Percentiles rank a stretch among this genome's conserved stretches.
These are phyloP conservation scores for Tricholoma matsutake DNA, from an alignment of 768 basidiomycete genomes.

Conservation along the genomic window DNA sequence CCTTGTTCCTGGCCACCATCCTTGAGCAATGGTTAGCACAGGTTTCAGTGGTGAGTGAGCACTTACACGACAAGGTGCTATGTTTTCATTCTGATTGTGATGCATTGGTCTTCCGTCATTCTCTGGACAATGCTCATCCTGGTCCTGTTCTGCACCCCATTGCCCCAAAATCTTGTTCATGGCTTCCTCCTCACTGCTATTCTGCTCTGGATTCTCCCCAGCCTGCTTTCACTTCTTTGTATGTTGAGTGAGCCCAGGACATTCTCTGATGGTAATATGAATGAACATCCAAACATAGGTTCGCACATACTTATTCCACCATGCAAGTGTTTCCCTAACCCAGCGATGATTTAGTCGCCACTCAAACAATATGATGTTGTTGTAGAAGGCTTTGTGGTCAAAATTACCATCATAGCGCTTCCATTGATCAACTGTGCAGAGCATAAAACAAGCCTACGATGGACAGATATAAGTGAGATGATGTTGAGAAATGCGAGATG, in stretches of 20 bases:
- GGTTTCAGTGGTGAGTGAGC: neutral
- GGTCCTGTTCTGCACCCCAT: neutral
- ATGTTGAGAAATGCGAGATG: neutral
- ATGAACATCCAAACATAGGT: neutral
- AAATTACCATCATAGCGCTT: neutral
- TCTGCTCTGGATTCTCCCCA: neutral
- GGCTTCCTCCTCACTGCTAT: slow-evolving; percentile 1
- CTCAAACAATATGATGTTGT: too few relatives aligned
- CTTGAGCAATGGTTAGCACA: neutral
- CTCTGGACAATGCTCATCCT: neutral
- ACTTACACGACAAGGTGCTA: neutral
- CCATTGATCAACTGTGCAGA: too few relatives aligned
- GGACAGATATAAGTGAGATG: neutral
- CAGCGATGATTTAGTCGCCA: neutral
- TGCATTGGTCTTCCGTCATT: too few relatives aligned
- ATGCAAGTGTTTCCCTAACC: neutral
- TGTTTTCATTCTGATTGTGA: neutral
- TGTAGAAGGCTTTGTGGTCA: neutral
- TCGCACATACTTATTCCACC: neutral
- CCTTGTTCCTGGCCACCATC: neutral
- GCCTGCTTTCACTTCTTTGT: neutral
- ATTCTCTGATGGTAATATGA: neutral
- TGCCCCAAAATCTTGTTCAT: neutral
- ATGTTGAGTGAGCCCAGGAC: neutral
- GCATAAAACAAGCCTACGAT: too few relatives aligned